Evolutionary conservation across 2,329 filamentous ascomycete genomes (phyloP), one percentile per base, ranked within the genome.

Genomic region (Arthrobotrys pseudoclavata): DNA sequence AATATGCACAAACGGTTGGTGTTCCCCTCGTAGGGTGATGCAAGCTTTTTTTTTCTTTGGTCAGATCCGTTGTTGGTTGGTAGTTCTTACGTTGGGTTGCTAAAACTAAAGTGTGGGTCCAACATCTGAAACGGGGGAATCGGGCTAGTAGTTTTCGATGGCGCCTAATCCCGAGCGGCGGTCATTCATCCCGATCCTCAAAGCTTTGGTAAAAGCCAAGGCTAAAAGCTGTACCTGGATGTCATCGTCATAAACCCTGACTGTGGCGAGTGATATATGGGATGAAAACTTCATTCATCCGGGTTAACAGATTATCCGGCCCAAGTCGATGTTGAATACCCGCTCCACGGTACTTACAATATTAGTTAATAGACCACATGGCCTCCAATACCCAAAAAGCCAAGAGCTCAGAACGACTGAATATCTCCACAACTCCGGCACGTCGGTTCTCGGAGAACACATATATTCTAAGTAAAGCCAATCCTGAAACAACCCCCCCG

Each of bases 61-160:
- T 20, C 53, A 40, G 53, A 60, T 60, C 34, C 53, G 55, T 60
- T 60, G 55, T 42, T 60, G 34, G 55, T 60, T 60, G 47, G 45
- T 10, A 42, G 4, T 13, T 7, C 29, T 4, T 7, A 3, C 10
- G 40, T 45, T 45, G 52, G 31, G 53, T 60, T 60, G 53, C 34
- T 42, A 60, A 60, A 60, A 60, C 20, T 60, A 42, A 13, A 40
- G 9, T 60, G 55, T 60, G 55, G 55, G 55, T 42, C 55, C 26
- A 45, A 45, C 42, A 67, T 67, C 61, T 67, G 69, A 74, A 74
- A 74, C 69, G 52, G 62, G 52, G 40, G 48, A n/a, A n/a, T n/a
- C n/a, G 48, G 52, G 29, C 22, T n/a, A n/a, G n/a, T 3, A 31
- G 10, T 42, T 60, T 42, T 63, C 40, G 60, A 66, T 72, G 60